Evolutionary conservation across 192 early-diverging fungal genomes (phyloP).

Genomic region (Radiomyces spectabilis): DNA sequence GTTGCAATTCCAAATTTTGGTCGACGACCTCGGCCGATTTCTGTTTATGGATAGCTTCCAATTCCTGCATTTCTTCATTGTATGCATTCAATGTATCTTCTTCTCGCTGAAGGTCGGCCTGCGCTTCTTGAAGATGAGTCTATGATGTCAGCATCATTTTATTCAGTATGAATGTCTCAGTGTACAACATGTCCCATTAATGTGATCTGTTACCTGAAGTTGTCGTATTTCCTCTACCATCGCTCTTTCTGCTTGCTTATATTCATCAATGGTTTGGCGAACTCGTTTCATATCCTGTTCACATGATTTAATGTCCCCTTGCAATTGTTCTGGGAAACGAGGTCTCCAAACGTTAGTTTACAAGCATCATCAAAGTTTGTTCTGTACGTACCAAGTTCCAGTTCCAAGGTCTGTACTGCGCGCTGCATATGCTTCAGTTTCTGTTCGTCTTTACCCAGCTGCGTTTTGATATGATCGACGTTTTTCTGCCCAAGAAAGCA

Average conservation of each 20-base stretch:
- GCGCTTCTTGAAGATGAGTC: too few relatives aligned
- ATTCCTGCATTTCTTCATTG: conserved; percentile 71
- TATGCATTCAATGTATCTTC: conserved; percentile 58
- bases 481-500: conserved; percentile 43
- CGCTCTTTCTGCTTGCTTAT: neutral
- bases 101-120: too few relatives aligned
- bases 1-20: conserved; percentile 70
- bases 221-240: too few relatives aligned
- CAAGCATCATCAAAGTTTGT: too few relatives aligned
- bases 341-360: too few relatives aligned
- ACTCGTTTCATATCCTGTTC: conserved; percentile 40
- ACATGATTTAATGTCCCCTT: conserved; percentile 32
- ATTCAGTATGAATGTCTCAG: too few relatives aligned
- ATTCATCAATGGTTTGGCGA: conserved; percentile 34
- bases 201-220: too few relatives aligned
- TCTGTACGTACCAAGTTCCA: conserved; percentile 52
- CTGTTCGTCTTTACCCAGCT: conserved; percentile 45
- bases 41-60: conserved; percentile 56
- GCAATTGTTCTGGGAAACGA: conserved; percentile 54
- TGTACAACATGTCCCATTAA: too few relatives aligned
- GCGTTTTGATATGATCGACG: conserved; percentile 54
- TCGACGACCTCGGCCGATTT: conserved; percentile 65
- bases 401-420: conserved; percentile 52
- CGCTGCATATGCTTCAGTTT: conserved; percentile 57
- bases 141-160: too few relatives aligned